Evolutionary conservation across 306 rosid species (phyloP).

Genomic region (Cercis canadensis): DNA sequence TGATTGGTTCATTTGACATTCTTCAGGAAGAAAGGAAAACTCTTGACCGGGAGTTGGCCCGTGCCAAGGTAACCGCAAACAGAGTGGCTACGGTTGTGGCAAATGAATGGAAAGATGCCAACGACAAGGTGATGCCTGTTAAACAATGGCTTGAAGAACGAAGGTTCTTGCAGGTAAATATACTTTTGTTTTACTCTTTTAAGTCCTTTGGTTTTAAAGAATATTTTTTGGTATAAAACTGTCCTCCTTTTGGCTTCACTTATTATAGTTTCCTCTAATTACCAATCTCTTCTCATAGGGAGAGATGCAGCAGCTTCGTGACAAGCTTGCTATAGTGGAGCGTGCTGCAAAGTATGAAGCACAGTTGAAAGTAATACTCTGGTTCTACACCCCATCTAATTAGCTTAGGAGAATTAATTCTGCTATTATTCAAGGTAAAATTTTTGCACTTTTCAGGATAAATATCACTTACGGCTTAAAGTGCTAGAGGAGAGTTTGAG

Average conservation of each 20-base stretch:
- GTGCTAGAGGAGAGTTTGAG: slow-evolving; percentile 96
- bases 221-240: neutral
- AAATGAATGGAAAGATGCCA: slow-evolving; percentile 98
- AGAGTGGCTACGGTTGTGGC: slow-evolving; percentile 98
- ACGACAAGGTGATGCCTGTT: slow-evolving; percentile 99
- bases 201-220: slow-evolving; percentile 14
- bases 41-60: slow-evolving; percentile 97
- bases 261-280: slow-evolving; percentile 29
- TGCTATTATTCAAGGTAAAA: slow-evolving; percentile 47
- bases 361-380: slow-evolving; percentile 86
- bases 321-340: slow-evolving; percentile 85
- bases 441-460: slow-evolving; percentile 67
- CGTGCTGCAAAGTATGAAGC: slow-evolving; percentile 93
- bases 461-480: slow-evolving; percentile 86
- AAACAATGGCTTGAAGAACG: slow-evolving; percentile 99
- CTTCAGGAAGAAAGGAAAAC: slow-evolving; percentile 96
- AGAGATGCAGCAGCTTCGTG: slow-evolving; percentile 99
- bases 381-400: slow-evolving; percentile 48
- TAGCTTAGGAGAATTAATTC: slow-evolving; percentile 45
- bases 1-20: slow-evolving; percentile 39
- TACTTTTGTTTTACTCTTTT: slow-evolving; percentile 19
- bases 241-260: slow-evolving; percentile 23
- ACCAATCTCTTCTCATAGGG: slow-evolving; percentile 62
- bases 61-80: slow-evolving; percentile 97
- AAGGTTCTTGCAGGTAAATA: slow-evolving; percentile 78